phyloP scores from a whole-genome alignment of 2,329 filamentous ascomycete species.

The Calonectria pauciramosa region DNA sequence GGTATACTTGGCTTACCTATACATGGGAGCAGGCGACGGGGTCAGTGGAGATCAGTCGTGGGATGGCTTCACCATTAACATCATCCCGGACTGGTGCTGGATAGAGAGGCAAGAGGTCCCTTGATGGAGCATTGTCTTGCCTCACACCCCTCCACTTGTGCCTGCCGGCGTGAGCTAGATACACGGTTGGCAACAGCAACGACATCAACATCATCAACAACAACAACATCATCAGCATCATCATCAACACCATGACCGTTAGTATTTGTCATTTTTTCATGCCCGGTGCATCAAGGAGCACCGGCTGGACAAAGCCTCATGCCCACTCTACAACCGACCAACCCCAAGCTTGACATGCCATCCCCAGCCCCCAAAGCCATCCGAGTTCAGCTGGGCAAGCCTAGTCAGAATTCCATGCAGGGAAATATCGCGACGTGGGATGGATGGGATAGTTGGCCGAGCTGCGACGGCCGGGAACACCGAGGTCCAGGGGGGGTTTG shows the following conservation, averaged over 20 bases:
- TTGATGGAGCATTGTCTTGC: neutral
- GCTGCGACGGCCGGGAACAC: conserved; percentile 12
- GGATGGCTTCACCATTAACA: conserved; percentile 9
- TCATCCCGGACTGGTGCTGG: neutral
- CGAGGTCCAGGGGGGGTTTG: conserved; percentile 27
- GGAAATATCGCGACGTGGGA: conserved; percentile 30
- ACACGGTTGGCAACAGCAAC: conserved; percentile 13
- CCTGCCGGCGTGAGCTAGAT: conserved; percentile 12
- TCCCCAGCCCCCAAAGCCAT: conserved; percentile 18
- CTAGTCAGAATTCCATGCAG: conserved; percentile 1
- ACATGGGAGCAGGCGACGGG: neutral
- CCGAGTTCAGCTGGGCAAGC: conserved; percentile 10
- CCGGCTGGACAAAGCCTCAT: neutral
- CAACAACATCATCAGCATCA: conserved; percentile 20
- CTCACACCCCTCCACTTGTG: conserved; percentile 9
- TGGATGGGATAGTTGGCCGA: conserved; percentile 8
- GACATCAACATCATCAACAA: conserved; percentile 1
- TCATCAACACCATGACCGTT: conserved; percentile 29
- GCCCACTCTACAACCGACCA: conserved; percentile 27
- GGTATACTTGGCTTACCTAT: conserved; percentile 10
- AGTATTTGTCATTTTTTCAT: conserved; percentile 25
- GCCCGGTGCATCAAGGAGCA: conserved; percentile 15
- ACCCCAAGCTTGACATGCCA: conserved; percentile 16
- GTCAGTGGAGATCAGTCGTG: neutral
- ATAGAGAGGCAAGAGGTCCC: neutral